Evolutionary conservation across 2,329 filamentous ascomycete genomes (phyloP).

Genomic region (Purpureocillium lavendulum): DNA sequence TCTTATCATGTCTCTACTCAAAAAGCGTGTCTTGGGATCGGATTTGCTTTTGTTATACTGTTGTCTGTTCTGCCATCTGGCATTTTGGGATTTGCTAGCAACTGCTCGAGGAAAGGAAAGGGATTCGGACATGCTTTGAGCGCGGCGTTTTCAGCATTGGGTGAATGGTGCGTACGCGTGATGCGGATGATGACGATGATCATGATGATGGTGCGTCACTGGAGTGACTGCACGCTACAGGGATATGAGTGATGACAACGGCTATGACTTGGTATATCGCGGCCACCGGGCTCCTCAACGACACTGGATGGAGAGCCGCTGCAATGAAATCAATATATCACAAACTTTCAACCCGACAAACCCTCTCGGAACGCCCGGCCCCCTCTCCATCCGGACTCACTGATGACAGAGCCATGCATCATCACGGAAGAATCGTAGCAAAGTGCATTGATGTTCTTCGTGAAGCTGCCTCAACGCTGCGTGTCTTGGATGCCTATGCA

Average conservation of each 20-base stretch:
- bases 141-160: conserved; percentile 13
- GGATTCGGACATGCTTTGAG: conserved; percentile 10
- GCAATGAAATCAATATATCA: no score
- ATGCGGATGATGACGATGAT: neutral
- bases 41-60: neutral
- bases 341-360: no score
- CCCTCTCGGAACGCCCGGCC: no score
- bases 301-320: no score
- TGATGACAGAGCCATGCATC: neutral
- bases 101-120: conserved; percentile 3
- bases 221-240: no score
- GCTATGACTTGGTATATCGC: no score
- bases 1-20: neutral
- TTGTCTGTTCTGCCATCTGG: no score
- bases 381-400: no score
- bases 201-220: neutral
- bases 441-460: no score
- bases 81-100: neutral
- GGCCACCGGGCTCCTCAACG: no score
- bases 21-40: neutral
- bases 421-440: neutral
- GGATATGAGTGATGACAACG: neutral
- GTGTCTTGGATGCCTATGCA: no score
- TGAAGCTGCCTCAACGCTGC: neutral
- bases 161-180: conserved; percentile 5